Base-by-base conservation (phyloP, 192 early-diverging fungal genomes). In the Coemansia sp. region DNA sequence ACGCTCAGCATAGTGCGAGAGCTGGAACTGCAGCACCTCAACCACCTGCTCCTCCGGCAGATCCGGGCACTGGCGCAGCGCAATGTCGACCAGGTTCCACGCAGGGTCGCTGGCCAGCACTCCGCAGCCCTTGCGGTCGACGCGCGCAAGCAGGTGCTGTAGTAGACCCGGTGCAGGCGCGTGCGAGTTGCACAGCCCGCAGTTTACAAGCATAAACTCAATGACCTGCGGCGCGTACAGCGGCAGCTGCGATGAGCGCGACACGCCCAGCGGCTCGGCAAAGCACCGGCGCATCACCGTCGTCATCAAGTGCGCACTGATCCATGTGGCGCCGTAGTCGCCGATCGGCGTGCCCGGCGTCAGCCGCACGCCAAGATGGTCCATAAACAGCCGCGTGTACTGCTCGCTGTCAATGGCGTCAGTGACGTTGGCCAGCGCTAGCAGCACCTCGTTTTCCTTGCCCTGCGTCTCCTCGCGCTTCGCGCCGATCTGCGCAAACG, bases 231-330 rank as follows among this genome's bases (percentile, higher is more conserved):
- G 77, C 22, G 77, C 77, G 60, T 73, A 80, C 4, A 80, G 60
- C 16, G 77, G 77, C 21, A 73, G 71, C 38, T 51, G 77, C 21
- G 77, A 65, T n/a, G 77, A 69, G 29, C 77, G 67, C 23, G 71
- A 73, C 29, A 73, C 60, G 53, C 67, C 77, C 23, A 80, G 60
- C 6, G 77, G 77, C 56, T 80, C 77, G 8, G 67, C 77, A 73
- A 80, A 80, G 64, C 77, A 80, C 35, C 77, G 66, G 23, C 77
- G 71, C 77, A 80, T 80, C n/a, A 70, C 77, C 9, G 77, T 73
- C 2, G 77, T 73, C 77, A 80, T 80, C 51, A 80, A 60, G 28
- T 80, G 65, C 12, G 77, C 62, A 29, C 71, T 73, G 60, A 80
- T 69, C 77, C 77, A 80, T 0, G 66, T 69, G 18, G 62, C 62